phyloP scores from a whole-genome alignment of 164 flowering plant genomes.

The Vitis rotundifolia region DNA sequence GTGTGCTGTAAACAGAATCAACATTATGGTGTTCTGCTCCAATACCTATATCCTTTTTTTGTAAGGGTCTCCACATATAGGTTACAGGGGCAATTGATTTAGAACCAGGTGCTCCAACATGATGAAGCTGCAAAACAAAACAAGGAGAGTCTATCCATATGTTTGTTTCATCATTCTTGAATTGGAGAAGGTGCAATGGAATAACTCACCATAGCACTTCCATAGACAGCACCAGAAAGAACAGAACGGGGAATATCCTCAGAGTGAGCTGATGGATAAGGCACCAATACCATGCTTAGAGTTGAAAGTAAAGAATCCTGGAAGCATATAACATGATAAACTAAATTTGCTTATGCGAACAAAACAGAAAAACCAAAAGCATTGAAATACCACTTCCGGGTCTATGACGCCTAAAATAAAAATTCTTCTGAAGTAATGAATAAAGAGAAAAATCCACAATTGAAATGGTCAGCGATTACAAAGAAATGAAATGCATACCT shows the following conservation, averaged over 20 bases:
- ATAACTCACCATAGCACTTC: slow-evolving; percentile 68
- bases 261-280: slow-evolving; percentile 36
- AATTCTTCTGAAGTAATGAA: too few species aligned
- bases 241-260: slow-evolving; percentile 31
- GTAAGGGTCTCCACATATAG: slow-evolving; percentile 78
- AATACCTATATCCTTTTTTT: slow-evolving; percentile 7
- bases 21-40: slow-evolving; percentile 11
- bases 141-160: slow-evolving; percentile 1
- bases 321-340: slow-evolving; percentile 10
- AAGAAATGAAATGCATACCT: slow-evolving; percentile 55
- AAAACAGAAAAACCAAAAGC: too few species aligned
- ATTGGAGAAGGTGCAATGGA: not conserved
- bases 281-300: slow-evolving; percentile 57
- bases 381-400: too few species aligned
- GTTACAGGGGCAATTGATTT: slow-evolving; percentile 76
- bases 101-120: slow-evolving; percentile 49
- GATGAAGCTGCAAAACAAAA: slow-evolving; percentile 62
- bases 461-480: not conserved
- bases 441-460: too few species aligned
- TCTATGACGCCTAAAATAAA: too few species aligned
- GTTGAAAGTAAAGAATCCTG: slow-evolving; percentile 66
- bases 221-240: slow-evolving; percentile 59
- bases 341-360: not conserved
- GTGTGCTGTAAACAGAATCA: slow-evolving; percentile 15
- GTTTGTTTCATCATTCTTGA: not conserved